Base-by-base conservation (phyloP, 257 asterid genomes). In the Jaltomata sinuosa region DNA sequence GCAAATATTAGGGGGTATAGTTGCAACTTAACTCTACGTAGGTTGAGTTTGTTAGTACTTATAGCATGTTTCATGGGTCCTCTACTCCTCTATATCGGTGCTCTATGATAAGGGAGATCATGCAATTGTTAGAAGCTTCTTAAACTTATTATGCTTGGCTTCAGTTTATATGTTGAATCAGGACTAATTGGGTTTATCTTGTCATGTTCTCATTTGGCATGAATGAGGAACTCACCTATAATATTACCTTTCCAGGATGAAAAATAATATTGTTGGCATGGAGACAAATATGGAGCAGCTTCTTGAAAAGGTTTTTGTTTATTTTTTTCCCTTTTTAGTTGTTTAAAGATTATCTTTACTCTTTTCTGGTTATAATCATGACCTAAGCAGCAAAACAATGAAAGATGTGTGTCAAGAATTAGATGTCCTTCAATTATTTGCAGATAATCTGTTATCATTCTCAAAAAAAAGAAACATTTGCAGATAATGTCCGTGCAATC, bases 241-340 rank as follows among this genome's bases (percentile, higher is more conserved):
- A 2, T 25, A 49, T 27, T 49, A 49, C 11, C 25, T 77, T 69
- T 87, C 59, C 92, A 97, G 99, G 96, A 97, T 97, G 99, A 97
- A 97, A 84, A 97, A 89, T 68, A 97, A 97, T 85, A 97, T 97
- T 86, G 94, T 91, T 77, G 99, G 99, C 87, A 97, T 95, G 97
- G 99, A 97, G 89, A 86, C 97, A 81, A 97, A 93, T 90, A 97
- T 97, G 99, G 99, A 95, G 85, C 97, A 94, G 89, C 99, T 97
- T 88, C 97, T 97, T 88, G 93, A 94, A 84, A 97, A 97, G 99
- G 99, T 97, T 90, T 86, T 89, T 88, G 86, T 81, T 93, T 76
- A 80, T 72, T 67, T 82, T 78, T 69, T 27, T 15, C 79, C 85
- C 38, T 29, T 81, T 80, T 25, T 19, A 47, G 6, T 67, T 31